phyloP scores from a whole-genome alignment of 1,284 basidiomycete species.

The Sporisorium reilianum region DNA sequence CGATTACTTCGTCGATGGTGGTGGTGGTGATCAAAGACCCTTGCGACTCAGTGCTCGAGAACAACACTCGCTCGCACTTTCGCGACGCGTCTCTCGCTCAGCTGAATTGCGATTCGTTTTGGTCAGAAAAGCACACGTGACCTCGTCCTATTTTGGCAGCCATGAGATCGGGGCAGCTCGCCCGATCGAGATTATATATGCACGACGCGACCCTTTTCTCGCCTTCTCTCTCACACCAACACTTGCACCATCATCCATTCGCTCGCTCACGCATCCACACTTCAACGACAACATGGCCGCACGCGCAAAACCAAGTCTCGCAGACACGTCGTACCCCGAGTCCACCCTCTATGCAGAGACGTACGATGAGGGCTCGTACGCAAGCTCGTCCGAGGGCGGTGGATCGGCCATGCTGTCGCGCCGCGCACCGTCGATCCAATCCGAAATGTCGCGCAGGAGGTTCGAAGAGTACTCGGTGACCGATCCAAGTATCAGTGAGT shows the following conservation, averaged over 20 bases:
- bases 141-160: neutral
- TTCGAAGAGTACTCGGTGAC: slow-evolving; percentile 46
- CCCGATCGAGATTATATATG: slow-evolving; percentile 9
- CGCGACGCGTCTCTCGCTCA: slow-evolving; percentile 38
- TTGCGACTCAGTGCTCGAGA: slow-evolving; percentile 13
- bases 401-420: slow-evolving; percentile 51
- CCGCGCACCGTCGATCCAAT: slow-evolving; percentile 45
- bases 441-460: slow-evolving; percentile 31
- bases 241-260: slow-evolving; percentile 9
- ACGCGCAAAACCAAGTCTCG: slow-evolving; percentile 26
- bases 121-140: slow-evolving; percentile 26
- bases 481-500: slow-evolving; percentile 49
- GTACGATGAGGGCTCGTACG: slow-evolving; percentile 40
- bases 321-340: slow-evolving; percentile 40
- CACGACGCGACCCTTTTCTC: slow-evolving; percentile 34
- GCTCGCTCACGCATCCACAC: too few relatives aligned
- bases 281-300: slow-evolving; percentile 41
- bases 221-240: slow-evolving; percentile 10
- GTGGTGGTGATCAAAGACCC: neutral
- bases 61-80: slow-evolving; percentile 24
- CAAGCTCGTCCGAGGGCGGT: slow-evolving; percentile 51
- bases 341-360: slow-evolving; percentile 43
- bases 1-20: neutral
- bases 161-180: neutral
- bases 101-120: neutral